Evolutionary conservation across 1,139 yeast genomes (phyloP), one percentile per base, ranked within the genome.

Genomic region (Lipomyces yarrowii): DNA sequence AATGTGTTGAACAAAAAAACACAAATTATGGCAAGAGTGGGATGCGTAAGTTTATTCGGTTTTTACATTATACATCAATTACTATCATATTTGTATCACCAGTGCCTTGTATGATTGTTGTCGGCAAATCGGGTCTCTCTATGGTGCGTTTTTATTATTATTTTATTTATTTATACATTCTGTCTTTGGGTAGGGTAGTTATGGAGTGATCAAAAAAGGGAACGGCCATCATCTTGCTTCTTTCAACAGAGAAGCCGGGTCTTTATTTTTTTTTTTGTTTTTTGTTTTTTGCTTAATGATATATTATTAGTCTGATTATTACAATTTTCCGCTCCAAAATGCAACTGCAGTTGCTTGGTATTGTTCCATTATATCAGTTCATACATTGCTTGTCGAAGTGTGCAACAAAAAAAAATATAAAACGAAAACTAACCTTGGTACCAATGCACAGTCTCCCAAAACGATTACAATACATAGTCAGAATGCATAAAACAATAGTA

Each of bases 181-280:
- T 42, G 46, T 57, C 53, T 39, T 3, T 37, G 53, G 61, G 54
- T n/a, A 39, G 51, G 46, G 59, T 18, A n/a, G 39, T 37, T 32
- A 54, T 39, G 58, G 65, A 59, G 62, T 63, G 65, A 32, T 10
- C 59, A 26, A 2, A 26, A 26, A 3, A 32, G 42, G 65, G 56
- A 57, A 60, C 61, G 63, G 62, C 63, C 61, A 52, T 57, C 52
- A 60, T 57, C 23, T n/a, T 21, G 57, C 63, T 56, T 63, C 66
- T 63, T 63, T 63, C 66, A 63, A 63, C 66, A 63, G 63, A 59
- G 63, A 52, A 55, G 62, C 60, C 37, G 46, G 33, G 35, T 32
- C 23, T 18, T 59, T 26, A 3, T 26, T 26, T 26, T 26, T 26
- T 26, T 26, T 26, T 26, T 26, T 26, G 2, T 26, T 26, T 26